Base-by-base conservation (phyloP, 129 eudicot species). In the Chrysanthemum lavandulifolium region DNA sequence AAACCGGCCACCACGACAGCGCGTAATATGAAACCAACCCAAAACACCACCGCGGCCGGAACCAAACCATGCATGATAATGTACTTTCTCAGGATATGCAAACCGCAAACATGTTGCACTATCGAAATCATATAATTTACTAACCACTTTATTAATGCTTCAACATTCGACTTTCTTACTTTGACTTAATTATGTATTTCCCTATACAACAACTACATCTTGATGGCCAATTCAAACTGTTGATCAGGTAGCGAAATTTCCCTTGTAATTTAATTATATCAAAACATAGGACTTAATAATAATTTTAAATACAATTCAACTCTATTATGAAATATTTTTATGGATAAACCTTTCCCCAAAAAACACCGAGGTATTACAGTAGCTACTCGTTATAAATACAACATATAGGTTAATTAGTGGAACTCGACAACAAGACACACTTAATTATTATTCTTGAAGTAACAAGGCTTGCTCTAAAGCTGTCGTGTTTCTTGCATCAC, bases 201-300 rank as follows among this genome's bases (percentile, higher is more conserved):
- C 15, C 43, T 27, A 6, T n/a, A 25, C 43, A 61, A 61, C 65
- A 21, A 25, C 45, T 6, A 15, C 25, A 19, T 19, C 3, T 18
- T 23, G 65, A 13, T 62, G 68, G 5, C 69, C 69, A 36, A 64
- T 27, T 64, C 52, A 64, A 62, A 62, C 48, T 4, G 49, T 62
- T 31, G n/a, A n/a, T 19, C 13, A 62, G 49, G 49, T 62, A 62
- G 5, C 67, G 67, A 62, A 29, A 27, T 29, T 31, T 31, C 36
- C 14, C 10, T 14, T 7, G 13, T 9, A 60, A 19, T 10, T 60
- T 8, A 60, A 25, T 10, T 25, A 8, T 1, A 60, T 19, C 21
- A 60, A 21, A 9, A 10, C 4, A n/a, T 4, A n/a, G 53, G 16
- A 57, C 3, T 18, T 4, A 57, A 57, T n/a, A 15, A 60, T 60